phyloP scores from a whole-genome alignment of 129 eudicot species.

The Arctium minus region DNA sequence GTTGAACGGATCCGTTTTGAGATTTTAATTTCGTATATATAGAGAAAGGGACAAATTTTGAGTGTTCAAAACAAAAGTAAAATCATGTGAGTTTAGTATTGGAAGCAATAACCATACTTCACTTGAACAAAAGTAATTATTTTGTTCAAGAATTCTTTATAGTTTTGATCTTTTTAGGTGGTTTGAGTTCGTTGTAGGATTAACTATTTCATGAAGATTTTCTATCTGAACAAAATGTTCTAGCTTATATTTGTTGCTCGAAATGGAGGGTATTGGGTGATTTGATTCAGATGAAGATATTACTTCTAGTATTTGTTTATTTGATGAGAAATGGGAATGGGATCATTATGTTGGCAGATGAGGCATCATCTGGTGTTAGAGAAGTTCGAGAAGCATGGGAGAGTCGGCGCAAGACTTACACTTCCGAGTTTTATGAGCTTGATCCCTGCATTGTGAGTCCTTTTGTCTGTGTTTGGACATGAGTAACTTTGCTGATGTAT shows the following conservation, averaged over 20 bases:
- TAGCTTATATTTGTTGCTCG: neutral
- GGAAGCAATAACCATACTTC: neutral
- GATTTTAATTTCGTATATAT: neutral
- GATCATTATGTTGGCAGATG: conserved; percentile 48
- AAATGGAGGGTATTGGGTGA: neutral
- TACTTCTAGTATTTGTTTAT: neutral
- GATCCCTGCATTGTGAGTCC: conserved; percentile 78
- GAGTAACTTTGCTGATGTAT: neutral
- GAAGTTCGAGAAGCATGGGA: conserved; percentile 89
- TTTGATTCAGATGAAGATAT: neutral
- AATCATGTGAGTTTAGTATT: neutral
- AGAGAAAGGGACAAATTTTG: neutral
- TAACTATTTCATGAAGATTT: neutral
- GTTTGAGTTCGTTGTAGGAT: neutral
- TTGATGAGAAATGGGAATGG: neutral
- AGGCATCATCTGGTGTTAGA: conserved; percentile 59
- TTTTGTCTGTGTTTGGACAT: neutral
- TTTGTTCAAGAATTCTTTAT: neutral
- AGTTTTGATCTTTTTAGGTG: neutral
- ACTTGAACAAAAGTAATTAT: neutral
- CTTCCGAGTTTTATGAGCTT: conserved; percentile 75
- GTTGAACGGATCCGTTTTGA: neutral
- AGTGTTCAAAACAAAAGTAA: neutral
- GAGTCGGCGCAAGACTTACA: conserved; percentile 75
- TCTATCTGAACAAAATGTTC: neutral